Percentiles rank a stretch among this genome's conserved stretches.
Evolutionary conservation across 1,139 yeast species (phyloP).

Genomic region (Candida dubliniensis): DNA sequence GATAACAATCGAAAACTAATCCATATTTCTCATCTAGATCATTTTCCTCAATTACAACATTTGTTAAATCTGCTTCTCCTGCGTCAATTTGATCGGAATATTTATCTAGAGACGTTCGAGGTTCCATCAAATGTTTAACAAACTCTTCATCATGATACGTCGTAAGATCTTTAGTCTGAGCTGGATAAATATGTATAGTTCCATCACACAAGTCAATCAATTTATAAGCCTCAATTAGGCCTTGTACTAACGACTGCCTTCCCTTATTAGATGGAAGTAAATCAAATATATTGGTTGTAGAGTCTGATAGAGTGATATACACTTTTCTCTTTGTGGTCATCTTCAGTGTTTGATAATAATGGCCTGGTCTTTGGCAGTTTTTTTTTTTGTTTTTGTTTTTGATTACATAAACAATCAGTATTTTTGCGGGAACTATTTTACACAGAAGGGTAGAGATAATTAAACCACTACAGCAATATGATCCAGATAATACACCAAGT

Average conservation of each 20-base stretch:
- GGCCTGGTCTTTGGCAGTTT: background rate
- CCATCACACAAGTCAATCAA: slow-evolving; percentile 28
- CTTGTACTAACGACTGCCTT: slow-evolving; percentile 47
- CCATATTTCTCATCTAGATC: slow-evolving; percentile 11
- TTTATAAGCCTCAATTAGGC: slow-evolving; percentile 43
- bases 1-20: slow-evolving; percentile 62
- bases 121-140: slow-evolving; percentile 31
- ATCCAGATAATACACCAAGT: background rate
- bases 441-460: background rate
- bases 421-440: background rate
- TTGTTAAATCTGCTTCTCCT: background rate
- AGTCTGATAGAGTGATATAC: slow-evolving; percentile 22
- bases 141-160: slow-evolving; percentile 42
- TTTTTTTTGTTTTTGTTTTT: background rate
- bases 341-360: too few species aligned
- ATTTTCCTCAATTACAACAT: background rate
- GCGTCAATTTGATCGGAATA: slow-evolving; percentile 4
- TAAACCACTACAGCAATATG: background rate
- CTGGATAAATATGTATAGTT: slow-evolving; percentile 24
- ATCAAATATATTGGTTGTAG: slow-evolving; percentile 34
- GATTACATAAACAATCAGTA: background rate
- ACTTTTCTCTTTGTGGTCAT: slow-evolving; percentile 17
- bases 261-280: slow-evolving; percentile 53
- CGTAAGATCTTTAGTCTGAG: slow-evolving; percentile 26
- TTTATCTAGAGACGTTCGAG: slow-evolving; percentile 18